phyloP scores from a whole-genome alignment of 176 grass and related monocot species.

The Microstegium vimineum region DNA sequence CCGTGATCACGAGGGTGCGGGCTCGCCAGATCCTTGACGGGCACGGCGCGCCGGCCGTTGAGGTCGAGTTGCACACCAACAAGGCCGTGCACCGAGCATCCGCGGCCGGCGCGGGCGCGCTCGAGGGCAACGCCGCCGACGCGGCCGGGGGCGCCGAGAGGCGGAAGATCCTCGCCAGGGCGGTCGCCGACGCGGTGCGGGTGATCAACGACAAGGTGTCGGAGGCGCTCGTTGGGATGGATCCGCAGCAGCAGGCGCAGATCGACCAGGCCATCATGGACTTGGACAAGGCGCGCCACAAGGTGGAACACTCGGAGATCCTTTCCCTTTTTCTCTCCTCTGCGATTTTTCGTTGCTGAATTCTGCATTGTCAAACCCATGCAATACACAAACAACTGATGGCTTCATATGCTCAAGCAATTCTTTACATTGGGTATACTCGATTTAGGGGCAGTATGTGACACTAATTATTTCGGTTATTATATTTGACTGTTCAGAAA shows the following conservation, averaged over 20 bases:
- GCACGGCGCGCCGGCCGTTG: conserved; percentile 66
- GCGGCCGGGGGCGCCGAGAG: conserved; percentile 59
- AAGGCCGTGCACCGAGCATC: conserved; percentile 90
- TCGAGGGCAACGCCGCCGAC: conserved; percentile 41
- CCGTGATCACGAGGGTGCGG: conserved; percentile 84
- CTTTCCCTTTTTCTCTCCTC: background rate
- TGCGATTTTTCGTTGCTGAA: conserved; percentile 15
- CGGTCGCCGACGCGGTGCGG: conserved; percentile 64
- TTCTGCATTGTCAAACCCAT: conserved; percentile 34
- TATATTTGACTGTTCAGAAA: background rate
- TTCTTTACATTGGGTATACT: conserved; percentile 5
- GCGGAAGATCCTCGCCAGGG: conserved; percentile 69
- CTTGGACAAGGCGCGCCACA: conserved; percentile 90
- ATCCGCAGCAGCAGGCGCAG: conserved; percentile 84
- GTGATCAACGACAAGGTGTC: conserved; percentile 92
- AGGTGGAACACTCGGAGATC: conserved; percentile 34
- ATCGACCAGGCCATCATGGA: conserved; percentile 99
- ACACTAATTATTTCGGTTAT: background rate
- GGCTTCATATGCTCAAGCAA: background rate
- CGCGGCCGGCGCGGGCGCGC: conserved; percentile 41
- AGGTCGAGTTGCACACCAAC: conserved; percentile 95
- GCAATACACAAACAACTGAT: background rate
- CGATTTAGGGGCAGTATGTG: background rate
- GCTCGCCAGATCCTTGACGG: conserved; percentile 93
- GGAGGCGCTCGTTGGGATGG: conserved; percentile 92